Evolutionary conservation across 2,329 filamentous ascomycete species (phyloP).

Genomic region (Fusarium sp.): DNA sequence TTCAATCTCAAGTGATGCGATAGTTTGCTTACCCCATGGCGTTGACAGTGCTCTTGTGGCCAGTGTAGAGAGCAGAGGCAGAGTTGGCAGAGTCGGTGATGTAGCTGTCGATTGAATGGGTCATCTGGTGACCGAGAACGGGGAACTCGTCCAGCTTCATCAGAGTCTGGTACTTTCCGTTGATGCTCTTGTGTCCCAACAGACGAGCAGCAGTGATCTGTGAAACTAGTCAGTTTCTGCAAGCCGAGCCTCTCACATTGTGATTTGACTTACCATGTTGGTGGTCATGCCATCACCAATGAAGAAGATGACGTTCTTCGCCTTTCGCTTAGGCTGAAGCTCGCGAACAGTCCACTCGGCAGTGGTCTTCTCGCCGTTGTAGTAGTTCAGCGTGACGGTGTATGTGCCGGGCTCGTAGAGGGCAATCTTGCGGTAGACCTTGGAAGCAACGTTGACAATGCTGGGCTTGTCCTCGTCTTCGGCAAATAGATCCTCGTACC

Average conservation of each 20-base stretch:
- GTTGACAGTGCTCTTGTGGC: constrained; percentile 87
- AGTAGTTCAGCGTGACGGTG: constrained; percentile 79
- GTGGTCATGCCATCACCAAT: constrained; percentile 81
- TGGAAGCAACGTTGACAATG: constrained; percentile 82
- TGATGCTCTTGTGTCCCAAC: constrained; percentile 83
- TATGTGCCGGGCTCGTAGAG: constrained; percentile 85
- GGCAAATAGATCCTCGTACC: constrained; percentile 86
- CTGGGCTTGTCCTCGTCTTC: constrained; percentile 75
- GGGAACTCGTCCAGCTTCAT: constrained; percentile 87
- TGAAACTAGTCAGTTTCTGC: constrained; percentile 8
- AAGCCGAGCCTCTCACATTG: neutral
- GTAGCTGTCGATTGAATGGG: constrained; percentile 84
- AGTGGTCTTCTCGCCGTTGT: constrained; percentile 74
- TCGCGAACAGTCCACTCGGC: constrained; percentile 83
- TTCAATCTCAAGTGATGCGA: neutral
- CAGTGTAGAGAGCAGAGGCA: constrained; percentile 81
- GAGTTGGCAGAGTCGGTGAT: constrained; percentile 91
- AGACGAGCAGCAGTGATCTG: constrained; percentile 80
- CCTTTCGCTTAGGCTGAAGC: constrained; percentile 74
- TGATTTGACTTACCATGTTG: constrained; percentile 65
- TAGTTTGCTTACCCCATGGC: constrained; percentile 68
- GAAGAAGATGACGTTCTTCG: constrained; percentile 88
- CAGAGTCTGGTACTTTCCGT: constrained; percentile 81
- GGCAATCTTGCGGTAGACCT: constrained; percentile 79
- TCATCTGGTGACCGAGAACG: constrained; percentile 89